These are phyloP conservation scores for Aspergillus heteromorphus DNA, from an alignment of 495 filamentous ascomycete genomes.

Conservation along the genomic window DNA sequence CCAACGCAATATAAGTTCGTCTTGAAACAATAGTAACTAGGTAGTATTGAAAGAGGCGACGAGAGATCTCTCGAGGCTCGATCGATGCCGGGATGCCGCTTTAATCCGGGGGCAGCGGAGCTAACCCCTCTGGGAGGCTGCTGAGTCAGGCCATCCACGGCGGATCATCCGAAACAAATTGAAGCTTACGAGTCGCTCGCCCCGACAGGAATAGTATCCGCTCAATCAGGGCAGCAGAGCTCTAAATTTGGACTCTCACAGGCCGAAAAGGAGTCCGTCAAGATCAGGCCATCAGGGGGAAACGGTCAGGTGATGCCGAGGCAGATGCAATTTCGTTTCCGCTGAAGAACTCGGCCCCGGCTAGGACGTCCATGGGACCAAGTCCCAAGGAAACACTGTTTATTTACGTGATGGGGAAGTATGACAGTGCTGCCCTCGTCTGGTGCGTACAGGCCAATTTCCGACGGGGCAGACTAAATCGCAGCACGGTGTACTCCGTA, in stretches of 20 bases:
- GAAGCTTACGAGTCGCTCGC: background rate
- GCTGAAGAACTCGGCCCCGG: constrained; percentile 1
- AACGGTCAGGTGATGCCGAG: background rate
- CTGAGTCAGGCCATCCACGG: background rate
- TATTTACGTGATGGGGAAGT: constrained; percentile 12
- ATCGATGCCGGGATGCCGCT: too few relatives aligned
- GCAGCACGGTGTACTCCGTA: too few relatives aligned
- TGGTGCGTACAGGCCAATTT: background rate
- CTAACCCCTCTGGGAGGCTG: background rate
- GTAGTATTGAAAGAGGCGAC: too few relatives aligned
- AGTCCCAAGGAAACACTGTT: constrained; percentile 16
- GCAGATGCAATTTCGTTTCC: background rate
- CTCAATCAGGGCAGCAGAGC: background rate
- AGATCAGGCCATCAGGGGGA: background rate
- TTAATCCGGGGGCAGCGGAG: background rate
- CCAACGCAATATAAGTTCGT: too few relatives aligned
- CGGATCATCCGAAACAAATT: background rate
- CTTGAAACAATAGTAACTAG: too few relatives aligned
- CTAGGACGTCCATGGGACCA: constrained; percentile 7
- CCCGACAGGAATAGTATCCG: constrained; percentile 1
- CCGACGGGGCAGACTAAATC: background rate
- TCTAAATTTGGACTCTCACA: background rate
- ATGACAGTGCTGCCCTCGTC: background rate
- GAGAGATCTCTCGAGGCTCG: too few relatives aligned
- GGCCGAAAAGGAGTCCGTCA: background rate